A percentile compares a stretch with the other conserved stretches of the same genome.
These are phyloP conservation scores for Paragyromitra xinjiangensis DNA, from an alignment of 495 filamentous ascomycete genomes.

Conservation along the genomic window DNA sequence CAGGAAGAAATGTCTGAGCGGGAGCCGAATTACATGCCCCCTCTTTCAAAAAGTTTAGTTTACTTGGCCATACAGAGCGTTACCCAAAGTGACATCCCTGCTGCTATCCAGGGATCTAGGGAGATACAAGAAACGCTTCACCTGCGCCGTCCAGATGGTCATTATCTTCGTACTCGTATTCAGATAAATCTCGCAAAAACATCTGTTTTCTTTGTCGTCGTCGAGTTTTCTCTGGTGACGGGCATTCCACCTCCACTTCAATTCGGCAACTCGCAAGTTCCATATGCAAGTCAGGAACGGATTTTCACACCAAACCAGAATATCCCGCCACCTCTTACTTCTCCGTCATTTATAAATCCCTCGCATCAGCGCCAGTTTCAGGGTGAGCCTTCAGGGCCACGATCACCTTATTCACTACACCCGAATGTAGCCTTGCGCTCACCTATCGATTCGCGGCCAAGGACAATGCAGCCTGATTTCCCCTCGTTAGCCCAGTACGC, in stretches of 20 bases:
- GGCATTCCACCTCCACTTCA: slow-evolving; percentile 56
- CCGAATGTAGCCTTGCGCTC: slow-evolving; percentile 46
- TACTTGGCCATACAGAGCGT: slow-evolving; percentile 52
- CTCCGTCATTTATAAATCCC: slow-evolving; percentile 53
- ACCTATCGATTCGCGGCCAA: slow-evolving; percentile 56
- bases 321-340: slow-evolving; percentile 47
- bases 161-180: slow-evolving; percentile 53
- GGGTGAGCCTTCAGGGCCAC: slow-evolving; percentile 53
- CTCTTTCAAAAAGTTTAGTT: slow-evolving; percentile 58
- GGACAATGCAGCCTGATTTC: slow-evolving; percentile 56
- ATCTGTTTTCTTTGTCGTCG: slow-evolving; percentile 57
- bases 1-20: slow-evolving; percentile 62
- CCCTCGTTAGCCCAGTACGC: slow-evolving; percentile 55
- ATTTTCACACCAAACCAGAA: slow-evolving; percentile 43
- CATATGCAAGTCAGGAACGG: slow-evolving; percentile 40
- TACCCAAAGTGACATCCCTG: slow-evolving; percentile 46
- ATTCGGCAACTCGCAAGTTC: slow-evolving; percentile 46
- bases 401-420: slow-evolving; percentile 55
- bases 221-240: slow-evolving; percentile 54
- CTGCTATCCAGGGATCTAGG: slow-evolving; percentile 50
- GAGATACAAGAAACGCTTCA: slow-evolving; percentile 55
- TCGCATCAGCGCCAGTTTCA: slow-evolving; percentile 52
- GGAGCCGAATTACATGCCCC: slow-evolving; percentile 67
- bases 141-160: slow-evolving; percentile 56
- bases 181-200: slow-evolving; percentile 57